Base-by-base conservation (phyloP, 2,329 filamentous ascomycete genomes). In the Colletotrichum sojae region DNA sequence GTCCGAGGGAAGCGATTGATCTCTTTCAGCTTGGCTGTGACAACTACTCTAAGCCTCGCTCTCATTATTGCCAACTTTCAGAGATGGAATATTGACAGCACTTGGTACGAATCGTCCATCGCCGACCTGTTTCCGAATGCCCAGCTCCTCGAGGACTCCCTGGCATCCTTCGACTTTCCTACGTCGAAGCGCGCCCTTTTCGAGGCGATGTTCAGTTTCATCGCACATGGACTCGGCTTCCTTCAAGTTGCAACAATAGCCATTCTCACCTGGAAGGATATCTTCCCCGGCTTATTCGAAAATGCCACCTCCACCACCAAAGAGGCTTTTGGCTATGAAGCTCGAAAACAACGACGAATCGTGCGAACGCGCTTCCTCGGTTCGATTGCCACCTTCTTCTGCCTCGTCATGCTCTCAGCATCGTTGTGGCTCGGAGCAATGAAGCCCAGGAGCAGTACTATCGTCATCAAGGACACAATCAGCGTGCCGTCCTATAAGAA, bases 101-200 rank as follows among this genome's bases (percentile, higher is more conserved):
- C 36, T 13, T 54, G 45, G 48, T 67, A 67, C 46, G 51, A 56
- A 4, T 43, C 36, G 43, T 36, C 31, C 3, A 6, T 36, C 3
- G 31, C 31, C 9, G 31, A 15, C 5, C 15, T 43, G 5, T 39
- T 10, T 8, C 51, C 75, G 18, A 65, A 70, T 1, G 71, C 71
- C 27, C 76, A 75, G 5, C 36, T 76, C 10, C 52, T 65, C 3
- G 70, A 70, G 8, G 60, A 58, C 4, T 15, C 12, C 6, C n/a
- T 40, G 5, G 18, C 5, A 3, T 5, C 8, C 27, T 27, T 49
- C 48, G 12, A 69, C 8, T 27, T 39, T 39, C 22, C 18, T 18
- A n/a, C 40, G 22, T 57, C 54, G 5, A 57, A 46, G 20, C 40
- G 54, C n/a, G 39, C 16, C 25, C 13, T 43, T 20, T n/a, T 57